Percentiles rank a stretch among this genome's conserved stretches.
Conservation (phyloP, 768 basidiomycete species). For the Russula sp. region DNA sequence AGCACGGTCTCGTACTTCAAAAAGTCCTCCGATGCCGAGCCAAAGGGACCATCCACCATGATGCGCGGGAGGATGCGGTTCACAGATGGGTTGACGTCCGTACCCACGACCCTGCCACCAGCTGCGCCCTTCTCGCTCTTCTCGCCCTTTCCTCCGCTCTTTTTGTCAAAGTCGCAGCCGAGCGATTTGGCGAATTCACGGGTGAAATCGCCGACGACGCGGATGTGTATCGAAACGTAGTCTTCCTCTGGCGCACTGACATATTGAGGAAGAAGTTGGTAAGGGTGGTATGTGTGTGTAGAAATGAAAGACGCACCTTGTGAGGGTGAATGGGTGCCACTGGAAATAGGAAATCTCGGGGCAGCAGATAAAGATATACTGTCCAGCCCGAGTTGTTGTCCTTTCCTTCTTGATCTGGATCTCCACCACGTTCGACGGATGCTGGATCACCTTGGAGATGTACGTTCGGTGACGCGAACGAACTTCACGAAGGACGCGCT, state of each 20-base stretch:
- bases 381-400: constrained; percentile 76
- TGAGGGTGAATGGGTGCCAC: constrained; percentile 97
- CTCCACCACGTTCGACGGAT: constrained; percentile 92
- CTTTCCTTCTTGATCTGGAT: constrained; percentile 98
- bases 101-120: constrained; percentile 62
- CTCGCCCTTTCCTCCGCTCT: constrained; percentile 42
- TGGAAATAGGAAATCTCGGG: constrained; percentile 94
- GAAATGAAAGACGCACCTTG: constrained; percentile 50
- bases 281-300: constrained; percentile 1
- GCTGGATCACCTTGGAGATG: constrained; percentile 92
- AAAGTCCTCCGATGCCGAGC: constrained; percentile 88
- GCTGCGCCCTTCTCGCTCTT: constrained; percentile 38
- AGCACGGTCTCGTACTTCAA: constrained; percentile 85
- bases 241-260: constrained; percentile 89
- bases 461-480: constrained; percentile 88
- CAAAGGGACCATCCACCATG: constrained; percentile 97
- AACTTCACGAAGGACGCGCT: constrained; percentile 90
- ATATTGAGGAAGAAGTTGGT: neutral
- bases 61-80: constrained; percentile 80
- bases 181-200: constrained; percentile 73
- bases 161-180: constrained; percentile 74
- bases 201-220: constrained; percentile 91
- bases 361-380: constrained; percentile 91
- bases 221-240: constrained; percentile 91
- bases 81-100: constrained; percentile 54